Percentiles rank a stretch among this genome's conserved stretches.
phyloP scores from a whole-genome alignment of 1,139 yeast species.

The Taphrina pruni region DNA sequence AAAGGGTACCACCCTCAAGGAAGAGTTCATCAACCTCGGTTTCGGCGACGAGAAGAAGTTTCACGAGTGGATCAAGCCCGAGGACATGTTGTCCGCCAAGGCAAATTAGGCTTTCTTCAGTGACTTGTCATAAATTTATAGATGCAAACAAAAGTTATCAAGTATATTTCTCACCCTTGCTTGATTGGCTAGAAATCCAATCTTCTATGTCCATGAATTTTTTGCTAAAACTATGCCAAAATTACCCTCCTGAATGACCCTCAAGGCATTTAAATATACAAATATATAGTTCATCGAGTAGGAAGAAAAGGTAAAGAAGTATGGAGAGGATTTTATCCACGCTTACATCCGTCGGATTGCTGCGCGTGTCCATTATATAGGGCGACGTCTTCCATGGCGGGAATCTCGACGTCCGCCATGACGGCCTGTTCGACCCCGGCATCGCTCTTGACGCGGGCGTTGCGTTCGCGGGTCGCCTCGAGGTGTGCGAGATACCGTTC shows the following conservation, averaged over 20 bases:
- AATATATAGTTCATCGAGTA: neutral
- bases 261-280: neutral
- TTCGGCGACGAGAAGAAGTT: constrained; percentile 79
- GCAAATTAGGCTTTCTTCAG: neutral
- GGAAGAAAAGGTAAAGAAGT: neutral
- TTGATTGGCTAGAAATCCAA: no score
- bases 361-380: constrained; percentile 34
- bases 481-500: constrained; percentile 79
- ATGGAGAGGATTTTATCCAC: constrained; percentile 1
- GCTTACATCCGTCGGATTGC: constrained; percentile 30
- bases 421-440: constrained; percentile 28
- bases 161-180: no score
- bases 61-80: constrained; percentile 97
- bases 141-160: no score
- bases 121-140: no score
- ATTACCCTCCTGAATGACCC: neutral
- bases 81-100: constrained; percentile 69
- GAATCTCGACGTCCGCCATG: constrained; percentile 24
- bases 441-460: constrained; percentile 32
- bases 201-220: no score
- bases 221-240: neutral
- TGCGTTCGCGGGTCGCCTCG: constrained; percentile 55
- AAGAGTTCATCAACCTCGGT: constrained; percentile 89
- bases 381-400: constrained; percentile 38
- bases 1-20: constrained; percentile 93